Evolutionary conservation across 1,284 basidiomycete species (phyloP).

Genomic region (Trametes polyzona): DNA sequence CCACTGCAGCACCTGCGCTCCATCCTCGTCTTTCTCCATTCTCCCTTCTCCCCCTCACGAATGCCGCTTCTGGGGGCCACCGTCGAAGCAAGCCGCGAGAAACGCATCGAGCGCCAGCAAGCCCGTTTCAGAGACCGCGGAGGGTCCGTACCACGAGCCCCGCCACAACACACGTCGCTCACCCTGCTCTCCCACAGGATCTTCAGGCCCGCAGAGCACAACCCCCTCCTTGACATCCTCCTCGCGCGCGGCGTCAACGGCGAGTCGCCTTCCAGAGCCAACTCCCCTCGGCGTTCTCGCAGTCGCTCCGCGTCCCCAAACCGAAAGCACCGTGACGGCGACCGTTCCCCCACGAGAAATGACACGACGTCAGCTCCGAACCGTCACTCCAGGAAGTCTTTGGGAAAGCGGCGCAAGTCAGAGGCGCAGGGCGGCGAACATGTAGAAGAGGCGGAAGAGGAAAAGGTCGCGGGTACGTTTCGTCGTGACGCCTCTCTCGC

Average conservation of each 20-base stretch:
- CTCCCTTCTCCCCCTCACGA: background rate
- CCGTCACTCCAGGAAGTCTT: background rate
- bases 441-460: background rate
- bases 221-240: conserved; percentile 43
- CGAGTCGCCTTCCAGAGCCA: conserved; percentile 43
- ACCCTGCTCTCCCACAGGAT: conserved; percentile 30
- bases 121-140: conserved; percentile 65
- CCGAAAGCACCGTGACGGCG: background rate
- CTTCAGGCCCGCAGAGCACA: conserved; percentile 44
- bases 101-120: conserved; percentile 59
- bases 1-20: too few species aligned
- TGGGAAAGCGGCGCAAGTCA: background rate
- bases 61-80: conserved; percentile 31
- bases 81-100: conserved; percentile 57
- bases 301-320: conserved; percentile 20
- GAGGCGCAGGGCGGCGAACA: background rate
- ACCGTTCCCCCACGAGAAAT: background rate
- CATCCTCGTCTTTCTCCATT: background rate
- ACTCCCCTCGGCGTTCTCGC: conserved; percentile 13
- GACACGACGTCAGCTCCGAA: background rate
- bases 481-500: background rate
- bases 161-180: background rate
- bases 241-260: conserved; percentile 46
- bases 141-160: conserved; percentile 47
- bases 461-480: conserved; percentile 6